Conservation (phyloP, 2,329 filamentous ascomycete species). For the Dactylellina leptospora region DNA sequence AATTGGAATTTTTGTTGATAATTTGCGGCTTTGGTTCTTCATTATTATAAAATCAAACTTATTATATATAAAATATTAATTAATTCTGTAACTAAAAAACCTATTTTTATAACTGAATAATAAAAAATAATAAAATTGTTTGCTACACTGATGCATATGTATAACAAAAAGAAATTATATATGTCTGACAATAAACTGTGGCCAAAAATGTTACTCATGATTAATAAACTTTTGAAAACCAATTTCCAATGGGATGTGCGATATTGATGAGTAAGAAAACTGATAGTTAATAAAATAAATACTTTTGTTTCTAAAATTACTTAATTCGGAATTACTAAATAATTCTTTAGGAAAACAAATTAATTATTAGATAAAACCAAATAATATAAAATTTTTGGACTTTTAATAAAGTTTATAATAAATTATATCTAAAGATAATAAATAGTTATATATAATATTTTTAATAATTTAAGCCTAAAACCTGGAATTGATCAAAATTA, state of each 20-base stretch:
- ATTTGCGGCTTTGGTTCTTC: too few species aligned
- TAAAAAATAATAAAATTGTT: too few species aligned
- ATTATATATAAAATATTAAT: too few species aligned
- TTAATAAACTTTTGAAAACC: background rate
- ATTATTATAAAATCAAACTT: too few species aligned
- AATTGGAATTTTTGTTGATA: too few species aligned
- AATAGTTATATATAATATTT: background rate
- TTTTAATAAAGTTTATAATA: background rate
- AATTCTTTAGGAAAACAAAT: background rate
- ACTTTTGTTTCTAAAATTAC: background rate
- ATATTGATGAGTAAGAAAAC: background rate
- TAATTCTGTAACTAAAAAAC: too few species aligned
- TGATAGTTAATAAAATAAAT: too few species aligned
- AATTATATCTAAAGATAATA: background rate
- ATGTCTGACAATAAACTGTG: too few species aligned
- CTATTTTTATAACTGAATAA: too few species aligned
- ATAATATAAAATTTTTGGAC: constrained; percentile 2
- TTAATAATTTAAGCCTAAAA: constrained; percentile 1
- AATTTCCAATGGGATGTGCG: background rate
- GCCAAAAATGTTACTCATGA: background rate
- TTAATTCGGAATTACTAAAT: background rate
- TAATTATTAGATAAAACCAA: background rate
- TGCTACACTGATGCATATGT: too few species aligned
- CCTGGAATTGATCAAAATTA: background rate
- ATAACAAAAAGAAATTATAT: too few species aligned